Percentiles rank a stretch among this genome's conserved stretches.
These are phyloP conservation scores for Colletotrichum melonis DNA, from an alignment of 2,329 filamentous ascomycete genomes.

Conservation along the genomic window DNA sequence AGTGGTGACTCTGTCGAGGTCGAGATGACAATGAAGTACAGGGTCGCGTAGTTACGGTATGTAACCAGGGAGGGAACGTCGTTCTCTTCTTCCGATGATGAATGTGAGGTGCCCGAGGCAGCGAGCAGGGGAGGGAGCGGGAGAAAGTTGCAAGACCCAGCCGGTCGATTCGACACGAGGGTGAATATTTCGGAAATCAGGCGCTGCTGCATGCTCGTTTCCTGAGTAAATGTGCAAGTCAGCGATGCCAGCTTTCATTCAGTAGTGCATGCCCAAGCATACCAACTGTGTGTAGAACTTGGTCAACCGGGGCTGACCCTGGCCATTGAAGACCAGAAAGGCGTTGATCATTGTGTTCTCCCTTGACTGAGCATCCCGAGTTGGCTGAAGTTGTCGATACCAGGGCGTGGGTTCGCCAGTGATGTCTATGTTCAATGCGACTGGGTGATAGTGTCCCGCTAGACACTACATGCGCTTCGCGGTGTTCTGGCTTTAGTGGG, in stretches of 20 bases:
- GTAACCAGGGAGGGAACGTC: constrained; percentile 96
- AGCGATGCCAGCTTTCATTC: neutral
- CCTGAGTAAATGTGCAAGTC: constrained; percentile 62
- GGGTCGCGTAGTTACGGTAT: constrained; percentile 97
- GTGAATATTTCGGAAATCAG: constrained; percentile 98
- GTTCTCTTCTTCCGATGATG: constrained; percentile 76
- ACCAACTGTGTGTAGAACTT: constrained; percentile 99
- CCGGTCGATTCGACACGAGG: constrained; percentile 89
- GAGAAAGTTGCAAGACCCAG: constrained; percentile 97
- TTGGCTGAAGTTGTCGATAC: neutral
- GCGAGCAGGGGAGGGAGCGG: constrained; percentile 78
- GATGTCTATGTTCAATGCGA: neutral
- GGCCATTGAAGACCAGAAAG: constrained; percentile 98
- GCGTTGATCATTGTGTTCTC: constrained; percentile 90
- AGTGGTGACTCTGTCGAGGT: constrained; percentile 96
- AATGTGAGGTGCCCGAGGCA: constrained; percentile 71
- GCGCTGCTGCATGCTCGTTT: constrained; percentile 96
- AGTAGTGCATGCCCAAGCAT: constrained; percentile 37
- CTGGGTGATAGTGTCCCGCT: neutral
- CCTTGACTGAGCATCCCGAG: constrained; percentile 39
- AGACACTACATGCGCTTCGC: neutral
- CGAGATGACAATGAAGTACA: constrained; percentile 98
- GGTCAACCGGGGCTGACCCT: constrained; percentile 93
- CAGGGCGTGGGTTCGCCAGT: neutral
- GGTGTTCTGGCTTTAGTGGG: constrained; percentile 18